These are phyloP conservation scores for Metschnikowia colocasiae DNA, from an alignment of 805 yeast species.

Conservation along the genomic window DNA sequence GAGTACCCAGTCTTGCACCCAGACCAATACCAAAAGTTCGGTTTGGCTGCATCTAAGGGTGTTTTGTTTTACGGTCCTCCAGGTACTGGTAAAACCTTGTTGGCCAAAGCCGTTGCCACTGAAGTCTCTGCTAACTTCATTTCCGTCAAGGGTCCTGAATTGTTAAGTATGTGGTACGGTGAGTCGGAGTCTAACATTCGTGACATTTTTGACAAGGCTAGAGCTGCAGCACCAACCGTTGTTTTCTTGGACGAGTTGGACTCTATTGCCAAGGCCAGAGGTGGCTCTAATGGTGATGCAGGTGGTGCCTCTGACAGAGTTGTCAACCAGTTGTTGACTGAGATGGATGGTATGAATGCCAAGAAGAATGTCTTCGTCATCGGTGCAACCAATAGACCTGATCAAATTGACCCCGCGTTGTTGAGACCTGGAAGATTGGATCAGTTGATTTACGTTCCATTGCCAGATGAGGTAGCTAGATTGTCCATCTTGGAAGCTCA, in stretches of 20 bases:
- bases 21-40: constrained; percentile 97
- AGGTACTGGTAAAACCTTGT: constrained; percentile 98
- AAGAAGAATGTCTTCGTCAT: constrained; percentile 97
- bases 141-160: constrained; percentile 94
- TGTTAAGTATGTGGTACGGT: constrained; percentile 98
- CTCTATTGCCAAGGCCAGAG: constrained; percentile 96
- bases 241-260: constrained; percentile 98
- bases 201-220: constrained; percentile 96
- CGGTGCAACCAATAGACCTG: constrained; percentile 99
- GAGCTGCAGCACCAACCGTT: constrained; percentile 99
- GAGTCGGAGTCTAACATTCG: constrained; percentile 97
- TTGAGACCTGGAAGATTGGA: constrained; percentile 99
- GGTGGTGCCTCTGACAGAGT: constrained; percentile 97
- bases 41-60: constrained; percentile 97
- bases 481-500: constrained; percentile 91
- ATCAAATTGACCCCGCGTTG: constrained; percentile 97
- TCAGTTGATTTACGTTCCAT: constrained; percentile 96
- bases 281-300: constrained; percentile 69
- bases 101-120: constrained; percentile 99
- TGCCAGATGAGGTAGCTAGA: constrained; percentile 95
- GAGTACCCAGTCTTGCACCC: constrained; percentile 99
- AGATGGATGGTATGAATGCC: constrained; percentile 99
- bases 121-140: constrained; percentile 98
- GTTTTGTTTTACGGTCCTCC: constrained; percentile 99
- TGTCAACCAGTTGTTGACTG: constrained; percentile 91